Conservation (phyloP, 352 stramenopile genomes). For the Globisporangium ultimum region DNA sequence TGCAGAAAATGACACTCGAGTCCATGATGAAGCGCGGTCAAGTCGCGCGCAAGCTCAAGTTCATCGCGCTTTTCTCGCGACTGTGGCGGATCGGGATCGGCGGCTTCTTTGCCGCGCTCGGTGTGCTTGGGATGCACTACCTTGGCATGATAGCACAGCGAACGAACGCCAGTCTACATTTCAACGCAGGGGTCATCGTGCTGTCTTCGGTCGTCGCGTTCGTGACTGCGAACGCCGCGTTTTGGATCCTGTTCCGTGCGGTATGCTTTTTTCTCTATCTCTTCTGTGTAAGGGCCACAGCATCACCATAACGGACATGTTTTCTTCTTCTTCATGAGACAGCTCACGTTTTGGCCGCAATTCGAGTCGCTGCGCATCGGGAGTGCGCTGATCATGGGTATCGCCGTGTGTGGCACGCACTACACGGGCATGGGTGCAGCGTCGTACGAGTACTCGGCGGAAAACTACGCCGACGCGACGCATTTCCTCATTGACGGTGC, state of each 20-base stretch:
- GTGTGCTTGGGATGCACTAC: slow-evolving; percentile 74
- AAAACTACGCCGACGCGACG: slow-evolving; percentile 19
- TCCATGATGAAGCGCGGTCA: slow-evolving; percentile 45
- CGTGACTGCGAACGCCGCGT: slow-evolving; percentile 49
- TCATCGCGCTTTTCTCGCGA: slow-evolving; percentile 58
- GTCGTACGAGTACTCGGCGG: slow-evolving; percentile 29
- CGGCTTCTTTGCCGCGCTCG: slow-evolving; percentile 46
- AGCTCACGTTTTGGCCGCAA: slow-evolving; percentile 64
- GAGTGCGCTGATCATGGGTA: slow-evolving; percentile 58
- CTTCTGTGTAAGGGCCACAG: not conserved
- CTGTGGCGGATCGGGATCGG: slow-evolving; percentile 47
- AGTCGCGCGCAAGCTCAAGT: slow-evolving; percentile 43
- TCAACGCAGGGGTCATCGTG: slow-evolving; percentile 37
- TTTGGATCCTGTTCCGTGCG: slow-evolving; percentile 69
- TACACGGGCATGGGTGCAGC: slow-evolving; percentile 53
- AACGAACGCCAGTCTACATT: slow-evolving; percentile 32
- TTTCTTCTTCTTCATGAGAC: not conserved
- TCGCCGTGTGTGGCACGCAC: slow-evolving; percentile 64
- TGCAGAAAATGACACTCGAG: slow-evolving; percentile 40
- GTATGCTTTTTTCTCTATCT: slow-evolving; percentile 17
- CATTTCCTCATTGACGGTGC: slow-evolving; percentile 33
- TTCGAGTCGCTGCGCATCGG: slow-evolving; percentile 42
- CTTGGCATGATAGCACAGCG: slow-evolving; percentile 70
- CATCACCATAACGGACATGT: not conserved
- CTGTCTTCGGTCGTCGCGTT: slow-evolving; percentile 54